Base-by-base conservation (phyloP, 2,329 filamentous ascomycete genomes). In the Aureobasidium uvarum region DNA sequence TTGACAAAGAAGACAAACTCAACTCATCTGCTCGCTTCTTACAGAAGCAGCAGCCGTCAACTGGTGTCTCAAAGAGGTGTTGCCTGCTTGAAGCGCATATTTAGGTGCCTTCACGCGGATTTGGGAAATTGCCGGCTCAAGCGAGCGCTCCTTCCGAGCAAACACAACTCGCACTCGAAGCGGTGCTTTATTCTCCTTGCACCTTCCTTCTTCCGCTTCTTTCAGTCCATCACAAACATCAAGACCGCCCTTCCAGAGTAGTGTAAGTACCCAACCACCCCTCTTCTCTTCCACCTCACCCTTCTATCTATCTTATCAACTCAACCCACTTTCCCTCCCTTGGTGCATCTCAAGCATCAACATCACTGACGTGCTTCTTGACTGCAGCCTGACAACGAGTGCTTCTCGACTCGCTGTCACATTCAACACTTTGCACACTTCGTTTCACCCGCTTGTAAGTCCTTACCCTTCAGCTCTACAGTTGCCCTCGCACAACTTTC, bases 361-460 rank as follows among this genome's bases (percentile, higher is more conserved):
- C 52, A 55, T 41, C 18, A 60, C 56, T 60, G 56, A 60, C 56
- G 16, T 31, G 28, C 41, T n/a, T 48, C 14, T 31, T 13, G 7
- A 4, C 20, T 36, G 8, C 39, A 58, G 54, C 39, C 25, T 58
- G 54, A n/a, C 28, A 20, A 7, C 18, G 25, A n/a, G 48, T 51
- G 33, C 5, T 8, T 11, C 10, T 3, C 3, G 6, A n/a, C 25
- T 18, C 2, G 23, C 16, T 52, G 46, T 2, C 16, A 1, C 20
- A 31, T 14, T 14, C 20, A 31, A 18, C 59, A 62, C 48, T 10
- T 14, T n/a, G 11, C 33, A 6, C 31, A 38, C 31, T 54, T 20
- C 6, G 16, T n/a, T 43, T 52, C 45, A n/a, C 45, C 23, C 10
- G 14, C 16, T 16, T 31, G 59, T 52, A 52, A 50, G 59, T 52